Conservation (phyloP, 306 rosid species). For the Acacia crassicarpa region DNA sequence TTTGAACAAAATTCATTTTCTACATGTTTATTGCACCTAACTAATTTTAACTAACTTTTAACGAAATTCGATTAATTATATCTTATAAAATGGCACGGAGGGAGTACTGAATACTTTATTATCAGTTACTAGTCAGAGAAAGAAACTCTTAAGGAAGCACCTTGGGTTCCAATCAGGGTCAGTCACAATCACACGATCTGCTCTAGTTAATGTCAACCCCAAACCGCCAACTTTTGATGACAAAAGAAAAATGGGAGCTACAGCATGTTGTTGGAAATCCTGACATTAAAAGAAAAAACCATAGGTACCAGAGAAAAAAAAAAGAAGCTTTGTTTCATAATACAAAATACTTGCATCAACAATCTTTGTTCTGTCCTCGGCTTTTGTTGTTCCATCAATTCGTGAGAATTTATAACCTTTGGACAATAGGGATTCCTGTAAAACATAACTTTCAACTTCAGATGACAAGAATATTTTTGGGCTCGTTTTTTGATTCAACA, state of each 20-base stretch:
- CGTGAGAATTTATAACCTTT: neutral
- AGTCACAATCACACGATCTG: neutral
- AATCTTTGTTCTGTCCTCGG: neutral
- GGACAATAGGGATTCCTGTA: neutral
- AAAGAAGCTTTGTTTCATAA: too few relatives aligned
- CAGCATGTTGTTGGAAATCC: neutral
- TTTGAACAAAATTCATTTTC: too few relatives aligned
- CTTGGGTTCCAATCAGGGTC: neutral
- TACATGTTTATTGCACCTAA: too few relatives aligned
- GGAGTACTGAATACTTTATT: too few relatives aligned
- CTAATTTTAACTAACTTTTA: too few relatives aligned
- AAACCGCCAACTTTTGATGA: neutral
- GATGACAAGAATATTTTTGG: neutral
- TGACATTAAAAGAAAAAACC: neutral
- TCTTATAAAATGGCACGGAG: too few relatives aligned
- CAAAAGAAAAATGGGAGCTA: neutral
- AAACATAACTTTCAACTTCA: neutral
- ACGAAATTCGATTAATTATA: too few relatives aligned
- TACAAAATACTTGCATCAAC: neutral
- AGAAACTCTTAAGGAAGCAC: neutral
- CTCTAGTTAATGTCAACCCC: neutral
- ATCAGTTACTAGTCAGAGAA: too few relatives aligned
- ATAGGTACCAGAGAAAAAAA: neutral
- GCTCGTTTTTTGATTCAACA: too few relatives aligned
- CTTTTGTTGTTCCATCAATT: neutral